Conservation (phyloP, 2,329 filamentous ascomycete species). For the Colletotrichum cereale region DNA sequence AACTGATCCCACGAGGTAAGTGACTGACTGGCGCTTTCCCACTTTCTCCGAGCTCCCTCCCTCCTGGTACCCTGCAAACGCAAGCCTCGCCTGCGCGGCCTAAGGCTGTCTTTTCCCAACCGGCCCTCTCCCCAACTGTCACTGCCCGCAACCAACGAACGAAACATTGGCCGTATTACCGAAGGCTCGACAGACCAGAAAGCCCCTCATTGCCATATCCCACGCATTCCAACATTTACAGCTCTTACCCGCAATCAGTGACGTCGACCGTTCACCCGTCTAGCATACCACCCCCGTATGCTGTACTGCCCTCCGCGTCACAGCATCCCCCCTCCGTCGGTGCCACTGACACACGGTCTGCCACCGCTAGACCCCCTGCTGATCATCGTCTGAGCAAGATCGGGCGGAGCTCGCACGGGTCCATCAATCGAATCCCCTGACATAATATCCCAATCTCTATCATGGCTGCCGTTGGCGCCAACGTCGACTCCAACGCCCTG, state of each 20-base stretch:
- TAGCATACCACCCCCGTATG: slow-evolving; percentile 12
- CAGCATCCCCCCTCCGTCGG: slow-evolving; percentile 12
- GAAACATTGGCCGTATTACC: neutral
- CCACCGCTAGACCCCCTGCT: slow-evolving; percentile 29
- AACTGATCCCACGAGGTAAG: slow-evolving; percentile 7
- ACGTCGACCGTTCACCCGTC: slow-evolving; percentile 12
- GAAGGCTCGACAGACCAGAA: slow-evolving; percentile 6
- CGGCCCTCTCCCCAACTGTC: slow-evolving; percentile 17
- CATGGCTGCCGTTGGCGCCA: slow-evolving; percentile 53
- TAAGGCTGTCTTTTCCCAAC: neutral
- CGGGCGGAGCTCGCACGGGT: slow-evolving; percentile 15
- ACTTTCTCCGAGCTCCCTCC: slow-evolving; percentile 18
- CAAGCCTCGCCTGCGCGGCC: neutral
- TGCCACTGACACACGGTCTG: slow-evolving; percentile 20
- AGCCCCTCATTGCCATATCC: slow-evolving; percentile 32
- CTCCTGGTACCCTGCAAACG: slow-evolving; percentile 21
- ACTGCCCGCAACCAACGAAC: slow-evolving; percentile 16
- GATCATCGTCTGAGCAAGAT: slow-evolving; percentile 27
- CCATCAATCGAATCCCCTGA: slow-evolving; percentile 14
- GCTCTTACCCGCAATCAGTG: slow-evolving; percentile 20
- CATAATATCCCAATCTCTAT: slow-evolving; percentile 41
- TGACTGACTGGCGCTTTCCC: slow-evolving; percentile 8
- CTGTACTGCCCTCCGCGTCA: slow-evolving; percentile 5
- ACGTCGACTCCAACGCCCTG: slow-evolving; percentile 43
- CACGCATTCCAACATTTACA: slow-evolving; percentile 29